A percentile compares a stretch with the other conserved stretches of the same genome.
Conservation (phyloP, 345 rosid species). For the Moricandia moricandioides region DNA sequence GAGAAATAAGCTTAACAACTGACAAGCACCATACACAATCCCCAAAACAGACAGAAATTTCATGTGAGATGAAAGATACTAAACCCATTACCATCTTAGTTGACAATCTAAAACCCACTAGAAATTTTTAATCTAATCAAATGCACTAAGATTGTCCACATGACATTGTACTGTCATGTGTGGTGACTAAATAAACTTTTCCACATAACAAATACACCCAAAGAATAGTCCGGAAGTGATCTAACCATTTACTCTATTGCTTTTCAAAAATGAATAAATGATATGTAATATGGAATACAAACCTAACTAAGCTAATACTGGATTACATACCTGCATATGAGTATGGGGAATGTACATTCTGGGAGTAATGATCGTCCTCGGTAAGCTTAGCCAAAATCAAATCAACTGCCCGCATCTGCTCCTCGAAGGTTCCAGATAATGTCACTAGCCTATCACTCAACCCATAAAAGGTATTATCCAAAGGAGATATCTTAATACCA, state of each 20-base stretch:
- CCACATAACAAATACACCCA: neutral
- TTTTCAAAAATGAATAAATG: conserved; percentile 4
- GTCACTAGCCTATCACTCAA: conserved; percentile 95
- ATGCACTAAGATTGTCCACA: neutral
- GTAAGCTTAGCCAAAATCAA: conserved; percentile 78
- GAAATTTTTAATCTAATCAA: conserved; percentile 10
- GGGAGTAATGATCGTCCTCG: conserved; percentile 86
- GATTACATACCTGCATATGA: conserved; percentile 76
- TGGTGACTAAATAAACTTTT: conserved; percentile 8
- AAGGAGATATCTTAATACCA: conserved; percentile 89
- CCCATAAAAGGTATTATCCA: conserved; percentile 81
- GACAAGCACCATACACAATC: conserved; percentile 7
- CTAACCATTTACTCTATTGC: neutral
- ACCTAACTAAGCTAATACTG: conserved; percentile 15
- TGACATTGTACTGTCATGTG: neutral
- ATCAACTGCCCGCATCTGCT: conserved; percentile 89
- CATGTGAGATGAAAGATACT: neutral
- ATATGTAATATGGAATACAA: conserved; percentile 6
- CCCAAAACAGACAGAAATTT: neutral
- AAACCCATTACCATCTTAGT: conserved; percentile 17
- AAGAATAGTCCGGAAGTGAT: neutral
- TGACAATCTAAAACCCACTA: neutral
- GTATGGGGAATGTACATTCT: conserved; percentile 75
- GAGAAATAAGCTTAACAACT: conserved; percentile 32
- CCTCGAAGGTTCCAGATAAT: conserved; percentile 75